Evolutionary conservation across 257 asterid species (phyloP), one percentile per base, ranked within the genome.

Genomic region (Solanum ossicruentum): DNA sequence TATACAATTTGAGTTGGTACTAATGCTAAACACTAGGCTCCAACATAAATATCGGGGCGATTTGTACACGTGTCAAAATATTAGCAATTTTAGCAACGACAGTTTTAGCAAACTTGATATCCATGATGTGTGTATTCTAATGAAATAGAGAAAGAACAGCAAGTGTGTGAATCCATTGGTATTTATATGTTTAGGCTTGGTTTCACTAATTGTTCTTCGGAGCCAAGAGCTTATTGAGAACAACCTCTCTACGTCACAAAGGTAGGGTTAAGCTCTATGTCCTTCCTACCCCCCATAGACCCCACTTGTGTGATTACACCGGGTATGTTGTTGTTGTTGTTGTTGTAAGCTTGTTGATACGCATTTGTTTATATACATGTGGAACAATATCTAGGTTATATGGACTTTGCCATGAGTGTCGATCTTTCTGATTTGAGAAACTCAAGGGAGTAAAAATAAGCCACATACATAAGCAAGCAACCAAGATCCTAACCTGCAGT

Each of bases 401-500:
- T 72, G 80, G 32, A 20, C 80, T 61, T 21, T 36, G 70, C 15
- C 12, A 61, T 23, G 70, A 21, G 1, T 23, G 9, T 21, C 21
- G 70, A 63, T 23, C 32, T n/a, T 39, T 63, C 17, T 12, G 70
- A 11, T 21, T 63, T 63, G 39, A 63, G 70, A 11, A 10, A 10
- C 17, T 21, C 16, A 12, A 63, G 16, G 69, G 39, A 23, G 17
- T 63, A 23, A 21, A 13, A 21, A 4, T 10, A 5, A 8, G 23
- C 51, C 10, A 51, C 23, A 23, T 23, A 7, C 61, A 26, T 23
- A 7, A 49, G 12, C 8, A 5, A 51, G 63, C 2, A 1, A 26
- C 8, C 26, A 77, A 52, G 65, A 77, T 85, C 69, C 91, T 84
- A 83, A 96, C 99, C 97, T 92, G 90, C 83, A 96, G 91, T 87